Base-by-base conservation (phyloP, 768 basidiomycete species). In the Amanita phalloides region DNA sequence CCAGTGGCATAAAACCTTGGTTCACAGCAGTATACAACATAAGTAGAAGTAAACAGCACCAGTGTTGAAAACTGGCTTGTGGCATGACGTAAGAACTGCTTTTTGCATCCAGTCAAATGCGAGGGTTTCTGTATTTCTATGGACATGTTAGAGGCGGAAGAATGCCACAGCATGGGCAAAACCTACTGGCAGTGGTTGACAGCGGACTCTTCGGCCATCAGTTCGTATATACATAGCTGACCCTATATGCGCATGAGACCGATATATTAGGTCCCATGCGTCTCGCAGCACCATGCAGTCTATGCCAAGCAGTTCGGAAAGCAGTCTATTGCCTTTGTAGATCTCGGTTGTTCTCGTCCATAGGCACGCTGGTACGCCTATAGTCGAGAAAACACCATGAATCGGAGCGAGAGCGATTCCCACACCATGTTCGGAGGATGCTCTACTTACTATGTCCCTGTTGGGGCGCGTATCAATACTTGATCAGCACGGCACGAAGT, bases 321-420 rank as follows among this genome's bases (percentile, higher is more conserved):
- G 97, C 68, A 95, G 93, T 51, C 90, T 79, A 63, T 99, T 99
- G 41, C 87, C 94, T 66, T 98, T 98, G 74, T 97, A 98, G 56
- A 98, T 98, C 70, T 98, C 94, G 32, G 95, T 95, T 2, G 95
- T 99, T 45, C 95, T 74, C 25, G 93, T 76, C 95, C 95, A 98
- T 5, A 97, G 76, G 58, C 95, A 99, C 0, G 93, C 93, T 0
- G 95, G 95, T 3, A 98, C 92, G 32, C 91, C 93, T 86, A 99
- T 97, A 0, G 90, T 91, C 48, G 85, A 84, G 67, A 91, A 90
- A 11, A 89, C 91, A 21, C 93, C 37, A 47, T 5, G 50, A 44
- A 17, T n/a, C 46, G 10, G 51, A 49, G 33, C 23, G 9, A 45
- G 45, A 45, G 35, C 21, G 23, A 11, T 44, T 26, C 51, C 21